These are phyloP conservation scores for Botryotinia narcissicola DNA, from an alignment of 2,329 filamentous ascomycete genomes.

Conservation along the genomic window DNA sequence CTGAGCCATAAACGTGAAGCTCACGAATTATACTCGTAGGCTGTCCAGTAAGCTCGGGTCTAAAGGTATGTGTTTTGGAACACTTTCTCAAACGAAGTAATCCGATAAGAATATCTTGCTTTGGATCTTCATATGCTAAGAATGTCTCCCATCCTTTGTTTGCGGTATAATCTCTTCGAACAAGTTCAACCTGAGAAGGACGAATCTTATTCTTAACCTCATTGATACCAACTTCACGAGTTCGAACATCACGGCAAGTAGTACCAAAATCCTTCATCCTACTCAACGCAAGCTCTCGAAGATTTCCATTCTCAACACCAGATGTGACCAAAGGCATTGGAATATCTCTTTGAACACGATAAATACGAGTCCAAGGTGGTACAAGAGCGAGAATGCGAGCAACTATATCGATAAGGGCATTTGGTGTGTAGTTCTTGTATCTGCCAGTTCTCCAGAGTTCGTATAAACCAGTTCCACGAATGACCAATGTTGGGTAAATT, in stretches of 20 bases:
- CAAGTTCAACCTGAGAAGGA: conserved; percentile 91
- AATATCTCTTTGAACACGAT: conserved; percentile 96
- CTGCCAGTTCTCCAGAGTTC: conserved; percentile 95
- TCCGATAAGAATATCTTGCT: conserved; percentile 95
- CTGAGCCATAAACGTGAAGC: conserved; percentile 93
- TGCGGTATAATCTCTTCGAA: conserved; percentile 88
- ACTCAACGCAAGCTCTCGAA: conserved; percentile 89
- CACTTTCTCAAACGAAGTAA: conserved; percentile 88
- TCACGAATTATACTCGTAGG: conserved; percentile 90
- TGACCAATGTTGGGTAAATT: conserved; percentile 96
- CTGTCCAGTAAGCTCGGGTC: conserved; percentile 80
- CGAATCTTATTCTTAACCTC: conserved; percentile 99
- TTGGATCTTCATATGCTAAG: conserved; percentile 94
- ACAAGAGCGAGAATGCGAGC: conserved; percentile 93
- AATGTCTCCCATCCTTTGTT: conserved; percentile 99
- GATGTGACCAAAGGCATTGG: conserved; percentile 99
- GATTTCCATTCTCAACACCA: conserved; percentile 95
- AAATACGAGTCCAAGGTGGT: conserved; percentile 97
- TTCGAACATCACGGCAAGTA: conserved; percentile 92
- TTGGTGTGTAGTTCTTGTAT: conserved; percentile 98
- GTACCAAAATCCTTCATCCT: conserved; percentile 99
- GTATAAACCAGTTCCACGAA: conserved; percentile 92
- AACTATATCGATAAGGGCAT: conserved; percentile 91
- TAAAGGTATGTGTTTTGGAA: conserved; percentile 85
- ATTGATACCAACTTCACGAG: conserved; percentile 95